These are phyloP conservation scores for Aspergillus fumigatus DNA, from an alignment of 2,329 filamentous ascomycete species.

Conservation along the genomic window DNA sequence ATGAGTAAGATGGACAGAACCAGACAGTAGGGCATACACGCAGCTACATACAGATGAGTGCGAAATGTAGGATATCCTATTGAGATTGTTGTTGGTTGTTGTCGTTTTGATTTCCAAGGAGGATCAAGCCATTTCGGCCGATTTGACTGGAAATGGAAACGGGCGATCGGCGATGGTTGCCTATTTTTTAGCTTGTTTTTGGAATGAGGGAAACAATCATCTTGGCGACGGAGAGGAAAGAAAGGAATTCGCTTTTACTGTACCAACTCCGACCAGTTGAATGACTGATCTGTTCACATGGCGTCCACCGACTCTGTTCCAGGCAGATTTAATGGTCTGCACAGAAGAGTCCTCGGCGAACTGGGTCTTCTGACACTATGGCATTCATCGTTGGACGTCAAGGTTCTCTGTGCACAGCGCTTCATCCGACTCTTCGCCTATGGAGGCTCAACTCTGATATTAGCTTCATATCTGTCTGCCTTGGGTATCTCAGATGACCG, in stretches of 20 bases:
- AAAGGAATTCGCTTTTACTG: background rate
- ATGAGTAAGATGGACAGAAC: background rate
- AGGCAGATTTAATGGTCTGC: background rate
- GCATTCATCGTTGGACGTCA: constrained; percentile 34
- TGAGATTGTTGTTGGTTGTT: too few species aligned
- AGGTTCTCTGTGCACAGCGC: constrained; percentile 38
- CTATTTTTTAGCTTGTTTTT: background rate
- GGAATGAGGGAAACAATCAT: background rate
- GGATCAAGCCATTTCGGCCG: background rate
- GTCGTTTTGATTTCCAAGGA: background rate
- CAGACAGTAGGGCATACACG: background rate
- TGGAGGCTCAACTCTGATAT: constrained; percentile 56
- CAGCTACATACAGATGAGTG: background rate
- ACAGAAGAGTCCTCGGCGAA: constrained; percentile 21
- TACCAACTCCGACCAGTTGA: background rate
- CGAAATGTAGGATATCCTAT: background rate
- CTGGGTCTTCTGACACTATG: constrained; percentile 36
- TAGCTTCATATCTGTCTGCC: constrained; percentile 58
- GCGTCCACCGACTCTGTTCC: background rate
- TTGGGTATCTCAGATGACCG: constrained; percentile 53
- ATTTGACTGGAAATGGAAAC: background rate
- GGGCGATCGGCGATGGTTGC: background rate
- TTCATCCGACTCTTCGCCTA: constrained; percentile 60
- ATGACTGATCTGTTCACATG: background rate
- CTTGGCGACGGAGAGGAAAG: background rate